Percentiles rank a stretch among this genome's conserved stretches.
phyloP scores from a whole-genome alignment of 2,329 filamentous ascomycete genomes.

The Fusarium staphyleae region DNA sequence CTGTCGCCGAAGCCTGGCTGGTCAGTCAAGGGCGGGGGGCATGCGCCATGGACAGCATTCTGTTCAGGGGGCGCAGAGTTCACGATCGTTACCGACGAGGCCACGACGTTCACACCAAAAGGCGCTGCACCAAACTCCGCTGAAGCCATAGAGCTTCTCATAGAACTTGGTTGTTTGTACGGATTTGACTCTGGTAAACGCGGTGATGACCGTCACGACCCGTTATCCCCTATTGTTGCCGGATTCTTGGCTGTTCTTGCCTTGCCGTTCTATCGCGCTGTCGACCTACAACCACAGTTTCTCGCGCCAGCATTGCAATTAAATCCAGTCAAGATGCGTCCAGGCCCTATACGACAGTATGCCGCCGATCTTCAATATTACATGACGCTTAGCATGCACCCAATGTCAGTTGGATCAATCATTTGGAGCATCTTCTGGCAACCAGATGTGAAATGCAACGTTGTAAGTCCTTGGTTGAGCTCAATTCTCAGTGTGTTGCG shows the following conservation, averaged over 20 bases:
- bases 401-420: constrained; percentile 20
- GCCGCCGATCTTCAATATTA: constrained; percentile 29
- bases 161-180: constrained; percentile 5
- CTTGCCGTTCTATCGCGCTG: constrained; percentile 2
- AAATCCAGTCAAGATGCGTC: background rate
- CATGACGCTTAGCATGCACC: constrained; percentile 34
- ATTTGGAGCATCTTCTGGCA: constrained; percentile 39
- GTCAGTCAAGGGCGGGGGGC: constrained; percentile 4
- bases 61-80: background rate
- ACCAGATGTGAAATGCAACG: constrained; percentile 35
- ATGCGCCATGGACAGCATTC: constrained; percentile 7
- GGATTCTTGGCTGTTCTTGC: constrained; percentile 3
- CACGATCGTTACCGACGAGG: background rate
- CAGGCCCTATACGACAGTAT: constrained; percentile 3
- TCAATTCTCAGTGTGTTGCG: constrained; percentile 15
- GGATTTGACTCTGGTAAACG: background rate
- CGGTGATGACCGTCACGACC: background rate
- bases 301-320: background rate
- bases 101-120: background rate
- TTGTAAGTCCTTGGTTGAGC: constrained; percentile 34
- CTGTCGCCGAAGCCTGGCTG: constrained; percentile 7
- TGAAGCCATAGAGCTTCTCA: constrained; percentile 8
- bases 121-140: background rate
- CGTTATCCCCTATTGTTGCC: constrained; percentile 3
- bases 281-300: constrained; percentile 2